Base-by-base conservation (phyloP, 768 basidiomycete species). In the Artomyces pyxidatus region DNA sequence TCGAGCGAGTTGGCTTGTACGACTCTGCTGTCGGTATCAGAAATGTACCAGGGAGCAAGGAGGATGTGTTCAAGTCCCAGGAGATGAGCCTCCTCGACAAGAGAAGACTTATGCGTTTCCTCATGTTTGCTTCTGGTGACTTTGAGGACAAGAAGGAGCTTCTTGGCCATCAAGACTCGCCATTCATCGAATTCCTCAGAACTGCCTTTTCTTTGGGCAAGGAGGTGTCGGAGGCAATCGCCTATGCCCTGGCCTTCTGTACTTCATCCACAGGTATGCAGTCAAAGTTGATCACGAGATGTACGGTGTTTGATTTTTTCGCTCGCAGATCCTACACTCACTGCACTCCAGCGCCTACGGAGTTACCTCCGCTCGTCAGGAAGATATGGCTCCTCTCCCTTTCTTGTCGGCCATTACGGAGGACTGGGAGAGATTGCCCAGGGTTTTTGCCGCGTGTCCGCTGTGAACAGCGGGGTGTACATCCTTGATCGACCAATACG, bases 381-480 rank as follows among this genome's bases (percentile, higher is more conserved):
- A 3, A 75, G 89, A 26, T 97, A 96, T 59, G 94, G 94, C 64
- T 75, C 65, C n/a, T 81, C 81, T 0, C 81, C 93, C 1, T 97
- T 92, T 68, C 77, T 98, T 14, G 73, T 98, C n/a, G 91, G 91
- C 0, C 91, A 96, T 57, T 97, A 96, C 62, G 95, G 95, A 16
- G 89, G 92, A 17, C 73, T 85, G 0, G 95, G 95, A 4, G 95
- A 97, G 60, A 81, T 97, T 10, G 77, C 87, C 0, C 95, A 97
- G 65, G 94, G 93, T 2, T 98, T 88, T 59, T 84, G 80, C 61
- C 88, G 93, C 14, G 79, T 86, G 19, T 74, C 90, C 12, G 95
- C 95, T 2, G 94, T 98, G 27, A 72, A 71, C 42, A 85, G 87
- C 16, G 78, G 71, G 0, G 79, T 82, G 10, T 90, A 89, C 59